Evolutionary conservation across 805 yeast species (phyloP), one percentile per base, ranked within the genome.

Genomic region (Kuraishia hungarica): DNA sequence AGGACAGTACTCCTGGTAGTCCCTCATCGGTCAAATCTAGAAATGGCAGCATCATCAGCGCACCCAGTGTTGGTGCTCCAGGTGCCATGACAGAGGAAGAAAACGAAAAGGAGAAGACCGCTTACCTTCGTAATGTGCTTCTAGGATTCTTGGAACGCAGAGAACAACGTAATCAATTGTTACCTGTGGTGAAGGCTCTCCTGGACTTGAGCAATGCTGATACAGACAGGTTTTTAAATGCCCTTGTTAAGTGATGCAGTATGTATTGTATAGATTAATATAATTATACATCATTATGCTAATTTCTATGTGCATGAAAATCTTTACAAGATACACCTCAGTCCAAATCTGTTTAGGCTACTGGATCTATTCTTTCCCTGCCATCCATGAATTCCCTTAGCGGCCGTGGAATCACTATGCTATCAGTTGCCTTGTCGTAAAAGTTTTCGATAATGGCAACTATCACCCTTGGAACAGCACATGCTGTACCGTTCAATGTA

Each of bases 401-500:
- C 1, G 81, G 87, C 50, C 79, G 69, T 4, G 97, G 97, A 53
- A 92, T 79, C 13, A 64, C 59, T 5, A 92, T 78, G 3, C 76
- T 67, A 15, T 82, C 71, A 0, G 80, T 76, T 2, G 60, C 68
- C 2, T 83, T 79, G 58, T 90, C 86, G 64, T 87, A 94, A 61
- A 79, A 79, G 67, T 87, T 94, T 70, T 94, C 99, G 3, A 93
- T 72, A n/a, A 94, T 77, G 1, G 98, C 97, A 21, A 92, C 78
- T 20, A 94, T 83, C 1, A 92, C 86, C 57, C 99, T 75, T 1
- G 99, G 99, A 17, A 93, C 86, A 1, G 99, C 99, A 79, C 92
- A 79, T 1, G 97, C 97, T 0, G 99, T 94, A 19, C 97, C 99
- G 61, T 94, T 94, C 51, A 94, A 75, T 0, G 99, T 94, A 59